Percentiles rank a stretch among this genome's conserved stretches.
Conservation (phyloP, 2,329 filamentous ascomycete genomes). For the Epichloe brachyelytri region DNA sequence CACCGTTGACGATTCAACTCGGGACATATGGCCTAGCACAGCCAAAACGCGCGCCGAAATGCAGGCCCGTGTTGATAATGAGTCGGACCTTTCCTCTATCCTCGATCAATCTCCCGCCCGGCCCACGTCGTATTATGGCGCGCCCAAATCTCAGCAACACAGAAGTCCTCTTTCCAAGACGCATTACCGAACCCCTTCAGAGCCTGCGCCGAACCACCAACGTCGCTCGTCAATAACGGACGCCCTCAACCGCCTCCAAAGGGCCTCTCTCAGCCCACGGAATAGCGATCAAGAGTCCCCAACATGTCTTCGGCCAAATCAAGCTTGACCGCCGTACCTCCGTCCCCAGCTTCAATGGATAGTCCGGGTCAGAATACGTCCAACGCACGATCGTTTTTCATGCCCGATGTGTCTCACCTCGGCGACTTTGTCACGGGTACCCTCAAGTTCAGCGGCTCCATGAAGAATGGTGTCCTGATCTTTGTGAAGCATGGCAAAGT, state of each 20-base stretch:
- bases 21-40: slow-evolving; percentile 26
- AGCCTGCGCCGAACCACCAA: slow-evolving; percentile 12
- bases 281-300: slow-evolving; percentile 15
- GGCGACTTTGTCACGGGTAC: slow-evolving; percentile 44
- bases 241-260: slow-evolving; percentile 23
- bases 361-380: slow-evolving; percentile 25
- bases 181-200: slow-evolving; percentile 20
- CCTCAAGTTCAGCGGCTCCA: slow-evolving; percentile 35
- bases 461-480: slow-evolving; percentile 40
- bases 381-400: slow-evolving; percentile 38
- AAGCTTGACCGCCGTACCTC: slow-evolving; percentile 28
- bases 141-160: slow-evolving; percentile 18
- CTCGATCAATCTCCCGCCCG: slow-evolving; percentile 27
- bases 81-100: slow-evolving; percentile 35
- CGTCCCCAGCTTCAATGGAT: slow-evolving; percentile 21
- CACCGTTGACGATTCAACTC: slow-evolving; percentile 27
- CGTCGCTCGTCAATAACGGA: slow-evolving; percentile 20
- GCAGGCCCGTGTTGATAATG: slow-evolving; percentile 41
- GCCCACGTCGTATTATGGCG: slow-evolving; percentile 13
- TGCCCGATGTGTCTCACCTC: slow-evolving; percentile 42
- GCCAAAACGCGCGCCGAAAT: slow-evolving; percentile 34
- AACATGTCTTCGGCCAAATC: slow-evolving; percentile 27
- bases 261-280: slow-evolving; percentile 20
- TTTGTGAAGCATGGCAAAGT: slow-evolving; percentile 42
- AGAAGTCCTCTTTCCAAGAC: slow-evolving; percentile 26